Evolutionary conservation across 768 basidiomycete genomes (phyloP), one percentile per base, ranked within the genome.

Genomic region (Naganishia friedmannii): DNA sequence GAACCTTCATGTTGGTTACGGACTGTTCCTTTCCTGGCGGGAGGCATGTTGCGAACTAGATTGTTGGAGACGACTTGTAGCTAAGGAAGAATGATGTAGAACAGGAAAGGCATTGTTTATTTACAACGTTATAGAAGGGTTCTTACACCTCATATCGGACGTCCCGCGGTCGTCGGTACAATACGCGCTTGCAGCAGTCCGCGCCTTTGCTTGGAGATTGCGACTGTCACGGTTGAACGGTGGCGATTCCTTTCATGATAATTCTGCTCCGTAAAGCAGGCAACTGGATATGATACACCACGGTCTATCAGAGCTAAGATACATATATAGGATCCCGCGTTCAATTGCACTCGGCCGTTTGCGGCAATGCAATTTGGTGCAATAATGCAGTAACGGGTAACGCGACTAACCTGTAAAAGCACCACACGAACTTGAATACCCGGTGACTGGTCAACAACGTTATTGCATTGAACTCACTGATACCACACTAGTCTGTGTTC

Each of bases 401-500:
- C 66, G n/a, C 51, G 53, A 28, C n/a, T n/a, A 67, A 53, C 23
- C 66, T 67, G 23, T 15, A 26, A 28, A 23, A 19, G 53, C 19
- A 12, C 5, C 1, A 54, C 1, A 12, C 15, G 26, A 21, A 26
- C n/a, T 28, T 2, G 42, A 2, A 21, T 1, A 19, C 3, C 21
- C 26, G 53, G 4, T 23, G 19, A 15, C 13, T 32, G 2, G 1
- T 5, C 42, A 42, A 8, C 15, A 13, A 15, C 2, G 28, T 7
- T 19, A 28, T n/a, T 2, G 21, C n/a, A 8, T 13, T 17, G 3
- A 17, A n/a, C 66, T 53, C n/a, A 67, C 66, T 46, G 46, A 42
- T 67, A 53, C 51, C 51, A 67, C 5, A 67, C 51, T 7, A 67
- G 53, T 54, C 19, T 53, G 37, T 67, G 23, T 21, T 54, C 48